phyloP scores from a whole-genome alignment of 2,329 filamentous ascomycete species.

The Pestalotiopsis sp. region DNA sequence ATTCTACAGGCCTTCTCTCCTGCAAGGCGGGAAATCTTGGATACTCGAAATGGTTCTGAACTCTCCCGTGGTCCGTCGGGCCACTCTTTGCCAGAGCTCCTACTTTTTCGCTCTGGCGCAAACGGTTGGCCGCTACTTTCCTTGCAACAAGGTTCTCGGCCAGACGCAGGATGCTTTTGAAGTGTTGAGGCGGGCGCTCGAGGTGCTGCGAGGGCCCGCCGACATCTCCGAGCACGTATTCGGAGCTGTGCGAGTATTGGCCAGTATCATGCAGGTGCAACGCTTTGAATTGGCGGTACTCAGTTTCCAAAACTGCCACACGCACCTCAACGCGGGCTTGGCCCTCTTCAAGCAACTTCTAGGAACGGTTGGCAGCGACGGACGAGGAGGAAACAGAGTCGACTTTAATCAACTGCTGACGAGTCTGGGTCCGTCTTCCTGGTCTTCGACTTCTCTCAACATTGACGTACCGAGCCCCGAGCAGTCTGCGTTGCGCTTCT shows the following conservation, averaged over 20 bases:
- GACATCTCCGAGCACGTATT: conserved; percentile 21
- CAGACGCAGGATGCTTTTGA: conserved; percentile 25
- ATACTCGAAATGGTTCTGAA: conserved; percentile 25
- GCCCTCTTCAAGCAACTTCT: conserved; percentile 33
- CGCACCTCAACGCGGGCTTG: conserved; percentile 34
- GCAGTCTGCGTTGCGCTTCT: conserved; percentile 39
- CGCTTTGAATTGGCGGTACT: conserved; percentile 33
- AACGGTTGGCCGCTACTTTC: conserved; percentile 13
- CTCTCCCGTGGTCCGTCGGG: conserved; percentile 24
- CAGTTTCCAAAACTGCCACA: conserved; percentile 36
- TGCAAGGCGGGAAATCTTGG: conserved; percentile 23
- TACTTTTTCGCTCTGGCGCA: conserved; percentile 25
- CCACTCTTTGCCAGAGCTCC: conserved; percentile 23
- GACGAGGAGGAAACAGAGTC: neutral
- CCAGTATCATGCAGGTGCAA: conserved; percentile 37
- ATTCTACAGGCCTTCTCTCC: conserved; percentile 25
- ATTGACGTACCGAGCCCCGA: conserved; percentile 32
- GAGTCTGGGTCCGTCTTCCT: conserved; percentile 21
- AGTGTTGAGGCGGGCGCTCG: conserved; percentile 22
- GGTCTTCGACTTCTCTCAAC: conserved; percentile 14
- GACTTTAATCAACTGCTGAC: conserved; percentile 21
- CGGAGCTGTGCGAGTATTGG: conserved; percentile 29
- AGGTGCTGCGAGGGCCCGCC: conserved; percentile 21
- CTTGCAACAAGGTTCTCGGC: conserved; percentile 25
- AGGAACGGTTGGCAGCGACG: conserved; percentile 14